Evolutionary conservation across 2,329 filamentous ascomycete genomes (phyloP), one percentile per base, ranked within the genome.

Genomic region (Drechslerella coelobrocha): DNA sequence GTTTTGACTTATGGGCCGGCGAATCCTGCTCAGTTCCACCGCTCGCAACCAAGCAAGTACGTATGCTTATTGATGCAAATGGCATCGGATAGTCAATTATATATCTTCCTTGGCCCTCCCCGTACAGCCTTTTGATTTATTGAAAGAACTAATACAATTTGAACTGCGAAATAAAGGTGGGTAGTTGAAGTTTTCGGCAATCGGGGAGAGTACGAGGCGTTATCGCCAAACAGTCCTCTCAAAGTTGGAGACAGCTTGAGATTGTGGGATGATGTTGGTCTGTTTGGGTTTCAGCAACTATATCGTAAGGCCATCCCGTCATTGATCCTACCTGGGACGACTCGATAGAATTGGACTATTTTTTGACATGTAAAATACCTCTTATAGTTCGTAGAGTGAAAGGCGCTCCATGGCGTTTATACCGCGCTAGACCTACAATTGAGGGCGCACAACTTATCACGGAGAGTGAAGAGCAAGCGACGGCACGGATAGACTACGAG

Each of bases 111-210:
- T n/a, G n/a, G n/a, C n/a, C 4, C 10, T 7, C 21, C 24, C 1
- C 24, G 17, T 19, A 26, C 21, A 12, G 26, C 31, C 43, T 10
- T 37, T 37, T 12, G 9, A 29, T 17, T 10, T 0, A n/a, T 7
- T 34, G 1, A 45, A n/a, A 6, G 41, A 10, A 45, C 23, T 6
- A 21, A 26, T 14, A 6, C 12, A 31, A 31, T 12, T 31, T 31
- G 29, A 31, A 12, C 29, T 31, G 12, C 12, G 29, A 31, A 31
- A 6, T 12, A 31, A 31, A 71, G 59, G 34, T 71, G 47, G 59
- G 4, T 62, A 7, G 48, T 71, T 3, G 66, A 63, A 41, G 56
- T 51, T 9, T 59, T 50, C 45, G 59, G 59, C 2, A 71, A 71
- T 27, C 54, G 39, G 6, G 6, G 45, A 12, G 53, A 54, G 8